phyloP scores from a whole-genome alignment of 1,139 yeast genomes.

The Yamadazyma triangularis region DNA sequence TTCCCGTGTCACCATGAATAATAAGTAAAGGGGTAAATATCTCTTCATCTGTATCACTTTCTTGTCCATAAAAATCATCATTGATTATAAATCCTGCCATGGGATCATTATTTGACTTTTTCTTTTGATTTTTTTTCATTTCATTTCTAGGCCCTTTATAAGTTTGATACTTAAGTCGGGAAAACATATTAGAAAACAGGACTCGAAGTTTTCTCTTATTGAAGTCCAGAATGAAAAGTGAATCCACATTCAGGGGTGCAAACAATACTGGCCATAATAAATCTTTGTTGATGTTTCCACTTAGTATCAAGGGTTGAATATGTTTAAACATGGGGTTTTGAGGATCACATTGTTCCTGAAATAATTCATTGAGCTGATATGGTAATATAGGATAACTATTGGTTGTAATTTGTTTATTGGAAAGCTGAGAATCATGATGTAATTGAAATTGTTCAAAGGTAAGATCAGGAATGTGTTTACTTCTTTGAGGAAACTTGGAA shows the following conservation, averaged over 20 bases:
- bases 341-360: slow-evolving; percentile 3
- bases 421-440: neutral
- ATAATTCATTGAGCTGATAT: slow-evolving; percentile 1
- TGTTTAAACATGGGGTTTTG: slow-evolving; percentile 2
- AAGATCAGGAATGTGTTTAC: neutral
- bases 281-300: too few species aligned
- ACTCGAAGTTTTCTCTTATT: slow-evolving; percentile 20
- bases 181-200: slow-evolving; percentile 52
- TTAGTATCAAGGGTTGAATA: too few species aligned
- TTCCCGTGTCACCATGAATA: slow-evolving; percentile 67
- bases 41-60: slow-evolving; percentile 13
- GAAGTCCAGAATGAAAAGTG: slow-evolving; percentile 29
- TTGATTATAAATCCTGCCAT: slow-evolving; percentile 20
- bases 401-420: neutral
- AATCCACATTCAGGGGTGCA: slow-evolving; percentile 33
- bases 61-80: slow-evolving; percentile 12
- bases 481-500: neutral
- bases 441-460: neutral
- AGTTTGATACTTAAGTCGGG: slow-evolving; percentile 29
- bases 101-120: slow-evolving; percentile 16
- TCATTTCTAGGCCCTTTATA: slow-evolving; percentile 28
- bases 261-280: slow-evolving; percentile 42
- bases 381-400: neutral
- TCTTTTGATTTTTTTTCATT: slow-evolving; percentile 1
- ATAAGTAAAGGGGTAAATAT: slow-evolving; percentile 59